These are phyloP conservation scores for Apiospora rasikravindrae DNA, from an alignment of 2,329 filamentous ascomycete species.

Conservation along the genomic window DNA sequence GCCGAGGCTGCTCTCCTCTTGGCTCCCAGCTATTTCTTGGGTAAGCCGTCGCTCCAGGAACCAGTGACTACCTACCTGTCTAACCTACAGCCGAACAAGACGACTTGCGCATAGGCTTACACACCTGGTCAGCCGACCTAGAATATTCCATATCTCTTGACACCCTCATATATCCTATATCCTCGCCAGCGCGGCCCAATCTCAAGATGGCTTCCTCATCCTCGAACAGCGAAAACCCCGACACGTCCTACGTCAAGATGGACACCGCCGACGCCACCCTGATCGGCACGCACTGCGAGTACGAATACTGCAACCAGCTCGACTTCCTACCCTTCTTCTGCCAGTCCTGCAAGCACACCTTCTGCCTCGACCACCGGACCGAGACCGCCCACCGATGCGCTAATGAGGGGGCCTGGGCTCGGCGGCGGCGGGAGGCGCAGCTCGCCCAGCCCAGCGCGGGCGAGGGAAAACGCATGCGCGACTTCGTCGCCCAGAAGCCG, in stretches of 20 bases:
- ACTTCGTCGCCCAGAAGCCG: slow-evolving; percentile 65
- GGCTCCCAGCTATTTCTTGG: neutral
- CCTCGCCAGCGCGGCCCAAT: slow-evolving; percentile 29
- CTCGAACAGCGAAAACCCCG: slow-evolving; percentile 40
- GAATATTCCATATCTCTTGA: neutral
- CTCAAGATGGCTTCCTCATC: slow-evolving; percentile 58
- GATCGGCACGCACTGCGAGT: slow-evolving; percentile 90
- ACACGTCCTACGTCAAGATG: slow-evolving; percentile 73
- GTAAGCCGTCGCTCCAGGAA: neutral
- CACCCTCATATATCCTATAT: slow-evolving; percentile 25
- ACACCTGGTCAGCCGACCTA: slow-evolving; percentile 25
- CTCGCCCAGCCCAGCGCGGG: slow-evolving; percentile 60
- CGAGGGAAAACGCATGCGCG: slow-evolving; percentile 58
- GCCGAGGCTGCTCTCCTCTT: neutral
- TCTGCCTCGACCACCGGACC: slow-evolving; percentile 91
- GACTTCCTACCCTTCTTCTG: slow-evolving; percentile 96
- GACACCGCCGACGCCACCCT: slow-evolving; percentile 70
- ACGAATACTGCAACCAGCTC: slow-evolving; percentile 88
- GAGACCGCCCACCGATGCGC: slow-evolving; percentile 78
- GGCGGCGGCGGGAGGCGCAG: slow-evolving; percentile 59
- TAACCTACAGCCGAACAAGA: neutral
- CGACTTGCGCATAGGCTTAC: neutral
- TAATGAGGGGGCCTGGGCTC: slow-evolving; percentile 66
- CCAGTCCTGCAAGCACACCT: slow-evolving; percentile 84
- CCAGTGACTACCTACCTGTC: neutral